Evolutionary conservation across 441 rosid genomes (phyloP), one percentile per base, ranked within the genome.

Genomic region (Euphorbia celastroides): DNA sequence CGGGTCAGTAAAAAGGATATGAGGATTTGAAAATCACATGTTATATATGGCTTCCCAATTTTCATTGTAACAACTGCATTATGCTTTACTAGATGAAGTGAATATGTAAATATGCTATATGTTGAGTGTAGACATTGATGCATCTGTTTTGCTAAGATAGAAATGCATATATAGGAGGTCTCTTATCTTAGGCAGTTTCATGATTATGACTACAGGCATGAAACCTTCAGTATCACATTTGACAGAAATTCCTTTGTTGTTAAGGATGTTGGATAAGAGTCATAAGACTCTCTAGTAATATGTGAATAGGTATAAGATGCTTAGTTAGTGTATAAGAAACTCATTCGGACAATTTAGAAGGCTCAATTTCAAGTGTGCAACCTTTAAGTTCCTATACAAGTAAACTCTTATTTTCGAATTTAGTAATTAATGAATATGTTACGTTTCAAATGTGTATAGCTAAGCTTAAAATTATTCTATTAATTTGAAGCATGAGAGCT

Each of bases 21-120:
- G 48, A n/a, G 67, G 19, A 27, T 42, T 26, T 46, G 26, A 4
- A 17, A 63, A 10, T 32, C 20, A 2, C 19, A 11, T 46, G 32
- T 57, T 0, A 5, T 30, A 19, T 28, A 31, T 50, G 22, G 7
- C 44, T 27, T 7, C 19, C n/a, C 30, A 17, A 16, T 50, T 2
- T 9, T 11, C 64, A 41, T 10, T 36, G 2, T 36, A 11, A 42
- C 7, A 6, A 22, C 28, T 64, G n/a, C 13, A 3, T n/a, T 20
- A n/a, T 38, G 19, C 50, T 50, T 64, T n/a, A 64, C 28, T n/a
- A 46, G 26, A 50, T 26, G 38, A 30, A 32, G 27, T 62, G 57
- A 23, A 10, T 34, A 19, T 12, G 5, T 30, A n/a, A 25, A 36
- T 46, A 50, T 62, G 25, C 20, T 19, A 36, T n/a, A 14, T 62